phyloP scores from a whole-genome alignment of 306 rosid species.

The Glycine latifolia region DNA sequence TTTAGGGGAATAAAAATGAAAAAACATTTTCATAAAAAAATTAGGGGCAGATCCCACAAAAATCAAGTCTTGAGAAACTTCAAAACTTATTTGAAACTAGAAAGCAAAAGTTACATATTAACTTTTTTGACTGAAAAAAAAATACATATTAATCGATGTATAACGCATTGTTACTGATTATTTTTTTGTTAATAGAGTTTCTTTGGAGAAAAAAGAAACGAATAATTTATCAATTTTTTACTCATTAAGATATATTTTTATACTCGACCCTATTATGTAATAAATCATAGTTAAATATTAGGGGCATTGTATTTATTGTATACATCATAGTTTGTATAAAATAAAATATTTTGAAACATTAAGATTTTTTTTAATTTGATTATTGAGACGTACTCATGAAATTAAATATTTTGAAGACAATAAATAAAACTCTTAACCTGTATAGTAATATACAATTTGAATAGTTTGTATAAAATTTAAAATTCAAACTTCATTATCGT shows the following conservation, averaged over 20 bases:
- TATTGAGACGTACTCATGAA: not conserved
- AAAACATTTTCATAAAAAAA: not conserved
- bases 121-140: too few species aligned
- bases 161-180: not conserved
- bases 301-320: too few species aligned
- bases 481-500: too few species aligned
- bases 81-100: not conserved
- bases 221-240: not conserved
- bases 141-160: not conserved
- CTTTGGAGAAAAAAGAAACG: not conserved
- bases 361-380: too few species aligned
- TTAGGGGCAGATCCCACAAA: not conserved
- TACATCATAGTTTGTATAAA: too few species aligned
- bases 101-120: not conserved
- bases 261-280: not conserved
- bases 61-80: not conserved
- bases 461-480: too few species aligned
- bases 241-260: not conserved
- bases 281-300: too few species aligned
- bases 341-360: too few species aligned
- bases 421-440: not conserved
- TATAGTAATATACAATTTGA: too few species aligned
- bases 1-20: not conserved
- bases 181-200: not conserved
- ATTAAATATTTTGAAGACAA: not conserved